Conservation (phyloP, 345 rosid genomes). For the Linum usitatissimum region DNA sequence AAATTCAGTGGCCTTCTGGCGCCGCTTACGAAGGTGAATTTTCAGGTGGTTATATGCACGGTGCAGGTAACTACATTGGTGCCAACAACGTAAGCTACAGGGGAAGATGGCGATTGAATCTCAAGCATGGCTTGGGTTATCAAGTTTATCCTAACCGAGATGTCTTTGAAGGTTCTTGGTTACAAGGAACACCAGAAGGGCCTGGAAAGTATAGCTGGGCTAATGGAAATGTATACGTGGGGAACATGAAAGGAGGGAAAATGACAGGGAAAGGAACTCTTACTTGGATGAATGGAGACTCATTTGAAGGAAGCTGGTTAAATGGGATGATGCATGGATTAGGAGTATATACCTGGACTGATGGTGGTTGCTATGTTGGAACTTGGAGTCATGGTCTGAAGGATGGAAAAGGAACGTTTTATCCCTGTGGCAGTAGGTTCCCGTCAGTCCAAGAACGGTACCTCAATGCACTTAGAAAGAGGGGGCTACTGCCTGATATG, state of each 20-base stretch:
- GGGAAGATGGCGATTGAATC: conserved; percentile 88
- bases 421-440: conserved; percentile 67
- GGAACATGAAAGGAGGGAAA: conserved; percentile 91
- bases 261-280: conserved; percentile 92
- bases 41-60: conserved; percentile 81
- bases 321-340: conserved; percentile 93
- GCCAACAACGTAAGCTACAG: conserved; percentile 45
- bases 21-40: conserved; percentile 76
- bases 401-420: conserved; percentile 93
- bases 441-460: conserved; percentile 65
- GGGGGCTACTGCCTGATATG: conserved; percentile 81
- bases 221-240: conserved; percentile 60
- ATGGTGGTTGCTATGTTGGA: conserved; percentile 81
- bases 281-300: conserved; percentile 72
- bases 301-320: conserved; percentile 89
- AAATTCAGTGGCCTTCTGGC: conserved; percentile 66
- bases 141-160: conserved; percentile 74
- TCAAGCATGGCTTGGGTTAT: conserved; percentile 82
- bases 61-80: conserved; percentile 52
- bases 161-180: conserved; percentile 87
- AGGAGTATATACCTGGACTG: conserved; percentile 87
- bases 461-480: conserved; percentile 65
- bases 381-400: conserved; percentile 91
- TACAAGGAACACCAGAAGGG: conserved; percentile 79
- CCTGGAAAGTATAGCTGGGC: conserved; percentile 92